Base-by-base conservation (phyloP, 768 basidiomycete species). In the Suillus ampliporus region DNA sequence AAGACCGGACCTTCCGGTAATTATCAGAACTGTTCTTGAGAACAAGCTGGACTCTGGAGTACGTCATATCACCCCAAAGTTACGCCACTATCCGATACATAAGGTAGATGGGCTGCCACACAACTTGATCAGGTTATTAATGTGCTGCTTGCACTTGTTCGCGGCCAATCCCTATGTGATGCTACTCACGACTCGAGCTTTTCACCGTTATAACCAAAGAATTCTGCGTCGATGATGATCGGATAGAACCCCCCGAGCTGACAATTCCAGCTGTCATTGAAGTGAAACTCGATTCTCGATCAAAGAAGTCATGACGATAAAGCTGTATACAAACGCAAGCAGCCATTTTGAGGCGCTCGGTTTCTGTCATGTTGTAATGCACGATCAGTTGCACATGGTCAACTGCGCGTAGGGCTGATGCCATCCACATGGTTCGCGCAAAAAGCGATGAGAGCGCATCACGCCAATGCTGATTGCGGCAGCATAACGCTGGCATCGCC, bases 1-100 rank as follows among this genome's bases (percentile, higher is more conserved):
- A 53, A 38, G 14, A 54, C 21, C 37, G 37, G 52, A 54, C 37
- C 5, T 54, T 54, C 17, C 53, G 53, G 53, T 23, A 21, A 37
- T 53, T 53, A 53, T 53, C 51, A 35, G 51, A 52, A 52, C 51
- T 35, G n/a, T 52, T 53, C 51, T n/a, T 52, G 34, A 34, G 34
- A 35, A 52, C 4, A 15, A 21, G 13, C 51, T 53, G 52, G 35
- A 35, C 34, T 35, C n/a, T 34, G 11, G 11, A 34, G 52, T 53
- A 53, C 52, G 52, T 53, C 6, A 53, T 37, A 4, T 4, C 14
- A 15, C 34, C n/a, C 34, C 34, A 53, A 21, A 35, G 34, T 7
- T 34, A 19, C 31, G 50, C 50, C 31, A 34, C 19, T 15, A 46
- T 46, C 21, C n/a, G n/a, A 46, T 46, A 46, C 23, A 48, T 9